These are phyloP conservation scores for Suhomyces xylopsoci DNA, from an alignment of 805 yeast species.

Conservation along the genomic window DNA sequence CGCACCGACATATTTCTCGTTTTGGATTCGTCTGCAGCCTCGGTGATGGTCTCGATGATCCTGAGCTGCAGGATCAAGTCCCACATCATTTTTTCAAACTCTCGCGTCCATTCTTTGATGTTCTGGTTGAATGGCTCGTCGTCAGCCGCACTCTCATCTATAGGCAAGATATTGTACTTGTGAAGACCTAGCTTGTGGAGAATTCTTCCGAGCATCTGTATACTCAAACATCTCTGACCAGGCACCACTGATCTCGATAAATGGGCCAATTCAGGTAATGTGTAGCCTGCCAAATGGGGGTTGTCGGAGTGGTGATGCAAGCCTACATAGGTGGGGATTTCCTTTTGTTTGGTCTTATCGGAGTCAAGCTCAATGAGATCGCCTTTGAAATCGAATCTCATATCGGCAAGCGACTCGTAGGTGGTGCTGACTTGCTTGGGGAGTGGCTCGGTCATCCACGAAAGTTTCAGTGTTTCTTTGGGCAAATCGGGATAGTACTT, in stretches of 20 bases:
- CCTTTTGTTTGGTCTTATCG: constrained; percentile 16
- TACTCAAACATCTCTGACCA: constrained; percentile 83
- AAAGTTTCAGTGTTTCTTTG: constrained; percentile 70
- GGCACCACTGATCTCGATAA: constrained; percentile 74
- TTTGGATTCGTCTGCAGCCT: constrained; percentile 61
- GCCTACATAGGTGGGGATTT: constrained; percentile 58
- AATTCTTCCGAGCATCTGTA: constrained; percentile 83
- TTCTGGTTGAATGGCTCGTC: constrained; percentile 35
- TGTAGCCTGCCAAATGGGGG: constrained; percentile 91
- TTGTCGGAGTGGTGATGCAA: constrained; percentile 89
- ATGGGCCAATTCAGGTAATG: constrained; percentile 77
- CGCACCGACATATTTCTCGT: constrained; percentile 70
- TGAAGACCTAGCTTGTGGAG: constrained; percentile 74
- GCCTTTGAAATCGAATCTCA: constrained; percentile 89
- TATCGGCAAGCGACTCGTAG: constrained; percentile 56
- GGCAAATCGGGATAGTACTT: constrained; percentile 91
- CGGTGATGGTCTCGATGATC: constrained; percentile 62
- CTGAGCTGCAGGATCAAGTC: constrained; percentile 61
- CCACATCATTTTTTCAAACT: constrained; percentile 63
- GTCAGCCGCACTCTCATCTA: constrained; percentile 29
- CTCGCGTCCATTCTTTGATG: constrained; percentile 18
- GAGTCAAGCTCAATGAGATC: constrained; percentile 54
- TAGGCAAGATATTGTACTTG: constrained; percentile 52
- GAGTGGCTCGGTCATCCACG: constrained; percentile 85
- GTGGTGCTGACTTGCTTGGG: constrained; percentile 39